Evolutionary conservation across 257 asterid genomes (phyloP).

Genomic region (Voacanga thouarsii): DNA sequence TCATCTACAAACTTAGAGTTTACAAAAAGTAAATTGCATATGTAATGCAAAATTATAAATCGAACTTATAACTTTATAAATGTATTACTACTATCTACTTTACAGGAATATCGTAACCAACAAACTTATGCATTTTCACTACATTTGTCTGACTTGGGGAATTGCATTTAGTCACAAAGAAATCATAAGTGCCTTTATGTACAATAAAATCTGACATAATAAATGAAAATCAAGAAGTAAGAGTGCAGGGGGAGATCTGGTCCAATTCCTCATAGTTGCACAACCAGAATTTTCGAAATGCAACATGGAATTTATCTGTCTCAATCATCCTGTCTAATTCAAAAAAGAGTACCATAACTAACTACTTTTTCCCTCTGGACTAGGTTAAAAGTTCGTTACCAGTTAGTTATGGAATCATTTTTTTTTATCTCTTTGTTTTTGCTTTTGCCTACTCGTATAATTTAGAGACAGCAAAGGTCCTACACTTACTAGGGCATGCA

Average conservation of each 20-base stretch:
- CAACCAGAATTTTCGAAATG: too few species aligned
- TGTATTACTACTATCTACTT: too few species aligned
- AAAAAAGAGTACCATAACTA: constrained; percentile 4
- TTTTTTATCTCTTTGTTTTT: neutral
- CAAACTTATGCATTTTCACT: too few species aligned
- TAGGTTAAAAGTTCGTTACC: neutral
- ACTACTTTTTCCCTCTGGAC: neutral
- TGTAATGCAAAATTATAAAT: too few species aligned
- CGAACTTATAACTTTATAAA: too few species aligned
- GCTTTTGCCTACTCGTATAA: too few species aligned
- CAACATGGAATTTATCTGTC: neutral
- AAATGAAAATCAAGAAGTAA: neutral
- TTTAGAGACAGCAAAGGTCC: too few species aligned
- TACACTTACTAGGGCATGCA: neutral
- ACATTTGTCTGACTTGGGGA: too few species aligned
- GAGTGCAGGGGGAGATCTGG: neutral
- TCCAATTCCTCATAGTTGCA: neutral
- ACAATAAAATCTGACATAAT: neutral
- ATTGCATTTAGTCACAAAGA: too few species aligned
- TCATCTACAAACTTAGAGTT: too few species aligned
- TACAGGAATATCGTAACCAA: too few species aligned
- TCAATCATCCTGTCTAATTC: constrained; percentile 19
- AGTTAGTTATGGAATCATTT: neutral
- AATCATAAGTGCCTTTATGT: neutral
- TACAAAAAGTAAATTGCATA: too few species aligned